Evolutionary conservation across 1,139 yeast species (phyloP).

Genomic region (Kurtzmaniella natalensis): DNA sequence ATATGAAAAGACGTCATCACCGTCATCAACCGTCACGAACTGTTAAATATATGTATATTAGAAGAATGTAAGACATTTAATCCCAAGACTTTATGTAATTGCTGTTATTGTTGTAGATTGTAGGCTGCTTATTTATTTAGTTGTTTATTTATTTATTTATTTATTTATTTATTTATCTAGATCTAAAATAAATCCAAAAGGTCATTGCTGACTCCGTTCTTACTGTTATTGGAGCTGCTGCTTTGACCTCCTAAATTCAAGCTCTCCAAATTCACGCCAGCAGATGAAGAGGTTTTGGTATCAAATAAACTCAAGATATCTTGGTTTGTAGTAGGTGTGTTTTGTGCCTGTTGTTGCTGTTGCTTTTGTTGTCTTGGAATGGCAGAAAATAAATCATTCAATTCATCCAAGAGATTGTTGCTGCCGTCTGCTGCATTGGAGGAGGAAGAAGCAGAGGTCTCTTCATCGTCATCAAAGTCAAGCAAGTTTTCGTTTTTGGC

Average conservation of each 20-base stretch:
- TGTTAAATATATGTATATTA: no score
- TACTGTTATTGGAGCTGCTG: neutral
- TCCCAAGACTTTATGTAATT: no score
- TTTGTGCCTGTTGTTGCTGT: conserved; percentile 7
- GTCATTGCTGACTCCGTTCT: conserved; percentile 3
- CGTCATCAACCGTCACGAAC: no score
- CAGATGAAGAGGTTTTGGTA: conserved; percentile 11
- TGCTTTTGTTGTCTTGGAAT: conserved; percentile 6
- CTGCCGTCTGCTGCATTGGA: conserved; percentile 11
- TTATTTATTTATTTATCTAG: neutral
- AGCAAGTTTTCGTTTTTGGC: conserved; percentile 76
- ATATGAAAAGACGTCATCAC: no score
- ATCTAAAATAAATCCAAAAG: conserved; percentile 7
- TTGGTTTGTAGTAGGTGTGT: conserved; percentile 14
- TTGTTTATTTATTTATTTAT: no score
- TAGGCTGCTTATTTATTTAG: no score
- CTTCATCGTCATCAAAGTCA: conserved; percentile 72
- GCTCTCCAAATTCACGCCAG: conserved; percentile 18
- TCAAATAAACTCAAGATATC: conserved; percentile 45
- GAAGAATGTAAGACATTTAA: no score
- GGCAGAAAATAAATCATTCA: conserved; percentile 60
- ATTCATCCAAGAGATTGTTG: conserved; percentile 49
- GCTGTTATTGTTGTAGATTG: no score
- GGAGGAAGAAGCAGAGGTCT: conserved; percentile 16
- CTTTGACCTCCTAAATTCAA: conserved; percentile 15